These are phyloP conservation scores for Cymodocea nodosa DNA, from an alignment of 116 monocot species.

Conservation along the genomic window DNA sequence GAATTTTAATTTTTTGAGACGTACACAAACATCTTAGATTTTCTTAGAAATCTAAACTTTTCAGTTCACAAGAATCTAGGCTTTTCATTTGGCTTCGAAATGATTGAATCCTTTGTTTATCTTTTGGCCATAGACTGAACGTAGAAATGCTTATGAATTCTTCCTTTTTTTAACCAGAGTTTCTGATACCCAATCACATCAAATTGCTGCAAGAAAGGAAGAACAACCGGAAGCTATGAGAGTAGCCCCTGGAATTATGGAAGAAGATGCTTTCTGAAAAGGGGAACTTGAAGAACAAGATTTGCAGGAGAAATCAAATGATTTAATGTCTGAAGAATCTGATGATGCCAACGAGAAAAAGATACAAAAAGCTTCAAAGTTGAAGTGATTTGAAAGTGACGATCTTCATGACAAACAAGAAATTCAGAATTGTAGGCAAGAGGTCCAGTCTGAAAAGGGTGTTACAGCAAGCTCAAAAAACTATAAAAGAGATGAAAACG, in stretches of 20 bases:
- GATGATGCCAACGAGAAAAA: constrained; percentile 22
- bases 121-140: no score
- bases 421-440: not conserved
- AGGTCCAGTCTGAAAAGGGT: not conserved
- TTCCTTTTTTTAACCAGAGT: constrained; percentile 28
- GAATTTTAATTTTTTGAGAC: no score
- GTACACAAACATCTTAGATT: no score
- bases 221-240: constrained; percentile 64
- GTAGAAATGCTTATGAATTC: not conserved
- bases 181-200: constrained; percentile 71
- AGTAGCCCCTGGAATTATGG: constrained; percentile 49
- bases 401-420: not conserved
- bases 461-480: not conserved
- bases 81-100: no score
- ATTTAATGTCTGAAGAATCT: constrained; percentile 22
- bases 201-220: constrained; percentile 79
- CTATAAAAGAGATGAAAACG: not conserved
- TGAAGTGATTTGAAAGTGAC: constrained; percentile 7
- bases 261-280: constrained; percentile 11
- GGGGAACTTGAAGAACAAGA: constrained; percentile 14
- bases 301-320: constrained; percentile 19
- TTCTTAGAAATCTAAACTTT: no score
- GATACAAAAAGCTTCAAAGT: constrained; percentile 8
- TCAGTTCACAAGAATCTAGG: no score
- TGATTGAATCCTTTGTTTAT: no score